These are phyloP conservation scores for Protoeuglena noctilucae DNA, from an alignment of 139 green algal species.

Conservation along the genomic window DNA sequence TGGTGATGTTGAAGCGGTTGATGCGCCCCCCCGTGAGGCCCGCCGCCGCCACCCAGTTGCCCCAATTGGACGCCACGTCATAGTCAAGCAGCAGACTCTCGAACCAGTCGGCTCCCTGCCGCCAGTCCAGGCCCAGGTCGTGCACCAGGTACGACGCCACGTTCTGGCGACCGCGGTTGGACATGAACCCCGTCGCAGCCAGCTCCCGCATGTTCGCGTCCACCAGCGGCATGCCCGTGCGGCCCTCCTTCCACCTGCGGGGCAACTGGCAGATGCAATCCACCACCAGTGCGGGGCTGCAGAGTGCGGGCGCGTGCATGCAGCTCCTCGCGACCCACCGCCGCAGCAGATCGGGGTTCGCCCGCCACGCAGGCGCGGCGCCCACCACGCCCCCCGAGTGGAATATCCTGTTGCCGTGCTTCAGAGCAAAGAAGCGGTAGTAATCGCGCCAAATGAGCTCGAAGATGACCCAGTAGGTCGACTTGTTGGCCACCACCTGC, in stretches of 20 bases:
- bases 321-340: conserved; percentile 24
- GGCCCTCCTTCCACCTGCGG: conserved; percentile 68
- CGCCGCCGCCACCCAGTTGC: conserved; percentile 77
- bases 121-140: conserved; percentile 85
- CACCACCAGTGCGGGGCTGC: too few species aligned
- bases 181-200: conserved; percentile 76
- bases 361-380: conserved; percentile 2
- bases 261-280: conserved; percentile 20
- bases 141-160: conserved; percentile 70
- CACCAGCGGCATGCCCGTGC: conserved; percentile 80
- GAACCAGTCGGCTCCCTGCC: conserved; percentile 67
- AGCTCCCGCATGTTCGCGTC: conserved; percentile 98
- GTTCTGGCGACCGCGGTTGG: conserved; percentile 87
- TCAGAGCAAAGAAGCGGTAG: conserved; percentile 73
- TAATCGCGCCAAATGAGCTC: conserved; percentile 90
- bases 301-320: too few species aligned
- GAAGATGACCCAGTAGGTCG: conserved; percentile 84
- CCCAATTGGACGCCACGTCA: conserved; percentile 73
- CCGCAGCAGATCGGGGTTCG: conserved; percentile 14
- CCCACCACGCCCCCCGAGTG: conserved; percentile 20
- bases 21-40: conserved; percentile 54
- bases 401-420: conserved; percentile 84
- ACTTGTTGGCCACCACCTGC: conserved; percentile 70
- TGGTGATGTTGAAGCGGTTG: conserved; percentile 91
- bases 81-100: conserved; percentile 83